Conservation (phyloP, 2,329 filamentous ascomycete genomes). For the Neofusicoccum ribis region DNA sequence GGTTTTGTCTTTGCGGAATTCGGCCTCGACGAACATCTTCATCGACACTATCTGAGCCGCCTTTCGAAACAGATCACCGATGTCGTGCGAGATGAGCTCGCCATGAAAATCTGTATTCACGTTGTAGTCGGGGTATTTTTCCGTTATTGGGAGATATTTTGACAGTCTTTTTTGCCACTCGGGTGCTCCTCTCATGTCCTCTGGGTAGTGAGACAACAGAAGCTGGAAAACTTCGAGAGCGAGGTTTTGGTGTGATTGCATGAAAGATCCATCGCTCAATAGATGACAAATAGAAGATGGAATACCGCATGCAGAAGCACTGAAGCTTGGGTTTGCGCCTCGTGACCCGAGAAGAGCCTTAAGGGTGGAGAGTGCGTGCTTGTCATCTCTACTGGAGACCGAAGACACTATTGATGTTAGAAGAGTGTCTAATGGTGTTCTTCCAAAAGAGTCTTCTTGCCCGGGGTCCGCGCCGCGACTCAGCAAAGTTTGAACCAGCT, state of each 20-base stretch:
- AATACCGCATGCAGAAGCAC: too few relatives aligned
- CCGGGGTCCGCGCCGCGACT: not conserved
- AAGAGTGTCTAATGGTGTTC: not conserved
- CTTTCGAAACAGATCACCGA: not conserved
- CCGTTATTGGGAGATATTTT: not conserved
- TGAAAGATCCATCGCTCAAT: too few relatives aligned
- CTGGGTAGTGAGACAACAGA: not conserved
- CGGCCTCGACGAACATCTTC: not conserved
- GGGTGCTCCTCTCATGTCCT: not conserved
- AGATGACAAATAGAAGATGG: too few relatives aligned
- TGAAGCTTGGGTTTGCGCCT: not conserved
- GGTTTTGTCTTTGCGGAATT: not conserved
- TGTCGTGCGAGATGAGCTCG: not conserved
- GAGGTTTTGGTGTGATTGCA: too few relatives aligned
- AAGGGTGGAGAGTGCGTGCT: not conserved
- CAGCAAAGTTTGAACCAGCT: not conserved
- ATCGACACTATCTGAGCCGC: not conserved
- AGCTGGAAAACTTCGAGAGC: not conserved
- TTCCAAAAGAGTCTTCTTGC: not conserved
- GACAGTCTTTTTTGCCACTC: not conserved
- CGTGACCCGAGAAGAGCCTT: not conserved
- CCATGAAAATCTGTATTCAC: not conserved
- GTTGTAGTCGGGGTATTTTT: not conserved
- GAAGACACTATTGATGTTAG: not conserved
- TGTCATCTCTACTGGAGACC: not conserved